A percentile compares a stretch with the other conserved stretches of the same genome.
These are phyloP conservation scores for Chamaecyparis obtusa DNA, from an alignment of 75 land plant genomes.

Conservation along the genomic window DNA sequence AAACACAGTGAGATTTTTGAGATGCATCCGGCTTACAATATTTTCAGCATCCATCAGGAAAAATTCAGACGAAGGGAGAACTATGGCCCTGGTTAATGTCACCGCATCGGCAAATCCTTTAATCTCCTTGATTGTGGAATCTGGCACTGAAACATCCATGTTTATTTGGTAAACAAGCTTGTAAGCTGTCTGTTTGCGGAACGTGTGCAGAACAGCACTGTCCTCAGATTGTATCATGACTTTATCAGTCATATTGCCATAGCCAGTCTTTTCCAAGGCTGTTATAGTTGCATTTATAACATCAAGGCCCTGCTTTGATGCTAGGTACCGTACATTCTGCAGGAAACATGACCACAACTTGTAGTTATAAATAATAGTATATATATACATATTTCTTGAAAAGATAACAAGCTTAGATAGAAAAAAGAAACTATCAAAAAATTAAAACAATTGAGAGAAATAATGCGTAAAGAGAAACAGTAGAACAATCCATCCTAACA, in stretches of 20 bases:
- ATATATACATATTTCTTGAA: neutral
- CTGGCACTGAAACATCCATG: slow-evolving; percentile 24
- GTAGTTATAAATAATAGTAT: neutral
- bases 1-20: slow-evolving; percentile 61
- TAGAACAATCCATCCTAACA: neutral
- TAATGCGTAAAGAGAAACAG: neutral
- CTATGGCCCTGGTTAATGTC: slow-evolving; percentile 29
- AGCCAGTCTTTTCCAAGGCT: slow-evolving; percentile 46
- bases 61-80: slow-evolving; percentile 11
- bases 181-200: slow-evolving; percentile 30
- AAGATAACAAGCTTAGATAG: neutral
- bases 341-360: neutral
- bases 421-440: neutral
- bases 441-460: neutral
- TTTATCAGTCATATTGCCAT: slow-evolving; percentile 42
- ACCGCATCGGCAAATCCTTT: slow-evolving; percentile 56
- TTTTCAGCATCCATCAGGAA: slow-evolving; percentile 38
- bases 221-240: slow-evolving; percentile 71
- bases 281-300: slow-evolving; percentile 30
- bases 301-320: slow-evolving; percentile 50
- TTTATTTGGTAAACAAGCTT: slow-evolving; percentile 34
- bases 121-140: slow-evolving; percentile 34
- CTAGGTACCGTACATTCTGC: slow-evolving; percentile 71
- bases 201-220: slow-evolving; percentile 45
- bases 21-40: slow-evolving; percentile 47